Conservation (phyloP, 331 rosid genomes). For the Erythrophleum ivorense region DNA sequence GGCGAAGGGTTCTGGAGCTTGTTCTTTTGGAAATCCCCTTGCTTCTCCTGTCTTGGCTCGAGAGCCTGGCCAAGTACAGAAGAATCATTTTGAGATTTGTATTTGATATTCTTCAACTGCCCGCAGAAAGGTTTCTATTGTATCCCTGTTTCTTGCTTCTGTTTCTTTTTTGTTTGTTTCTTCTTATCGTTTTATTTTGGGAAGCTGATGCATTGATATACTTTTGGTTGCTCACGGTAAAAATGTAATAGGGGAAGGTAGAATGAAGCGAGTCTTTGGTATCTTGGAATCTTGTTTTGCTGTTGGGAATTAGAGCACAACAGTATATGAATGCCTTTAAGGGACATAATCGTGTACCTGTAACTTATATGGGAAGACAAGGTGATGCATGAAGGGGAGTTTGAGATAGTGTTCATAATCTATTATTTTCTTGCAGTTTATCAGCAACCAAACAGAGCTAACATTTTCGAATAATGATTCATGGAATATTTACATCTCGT, state of each 20-base stretch:
- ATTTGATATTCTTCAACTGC: constrained; percentile 37
- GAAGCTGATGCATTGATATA: neutral
- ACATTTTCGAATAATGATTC: too few species aligned
- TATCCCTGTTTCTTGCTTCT: neutral
- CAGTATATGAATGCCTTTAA: constrained; percentile 2
- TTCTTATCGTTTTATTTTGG: too few species aligned
- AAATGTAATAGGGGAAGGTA: neutral
- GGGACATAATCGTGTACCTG: neutral
- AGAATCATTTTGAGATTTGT: constrained; percentile 51
- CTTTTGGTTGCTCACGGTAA: constrained; percentile 31
- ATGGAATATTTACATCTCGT: too few species aligned
- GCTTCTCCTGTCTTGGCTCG: constrained; percentile 92
- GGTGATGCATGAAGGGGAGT: constrained; percentile 10
- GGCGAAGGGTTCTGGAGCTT: neutral
- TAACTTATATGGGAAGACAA: neutral
- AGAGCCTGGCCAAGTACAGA: constrained; percentile 92
- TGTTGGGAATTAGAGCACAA: neutral
- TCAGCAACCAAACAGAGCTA: too few species aligned
- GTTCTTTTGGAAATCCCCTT: constrained; percentile 39
- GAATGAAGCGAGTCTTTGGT: neutral
- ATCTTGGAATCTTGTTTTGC: neutral
- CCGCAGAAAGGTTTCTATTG: constrained; percentile 40
- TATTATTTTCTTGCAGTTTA: neutral
- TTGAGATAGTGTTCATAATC: neutral
- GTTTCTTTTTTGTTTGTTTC: neutral